Evolutionary conservation across 805 yeast genomes (phyloP).

Genomic region (Metschnikowia kunwiensis): DNA sequence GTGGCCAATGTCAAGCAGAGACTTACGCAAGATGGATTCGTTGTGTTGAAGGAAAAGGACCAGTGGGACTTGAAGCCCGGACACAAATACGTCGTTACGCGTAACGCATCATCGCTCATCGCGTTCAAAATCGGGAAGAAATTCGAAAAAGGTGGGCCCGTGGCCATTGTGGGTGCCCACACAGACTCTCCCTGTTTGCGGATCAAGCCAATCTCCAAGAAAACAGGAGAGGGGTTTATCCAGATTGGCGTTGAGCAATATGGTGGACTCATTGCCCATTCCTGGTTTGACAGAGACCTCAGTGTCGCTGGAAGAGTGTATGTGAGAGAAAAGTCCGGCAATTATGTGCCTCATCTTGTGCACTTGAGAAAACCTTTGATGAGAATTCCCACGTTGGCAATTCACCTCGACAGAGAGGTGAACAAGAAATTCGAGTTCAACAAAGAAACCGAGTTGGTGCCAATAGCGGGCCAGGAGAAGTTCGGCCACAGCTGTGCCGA

Average conservation of each 20-base stretch:
- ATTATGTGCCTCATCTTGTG: slow-evolving; percentile 62
- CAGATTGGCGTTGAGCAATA: slow-evolving; percentile 93
- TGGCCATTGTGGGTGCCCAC: slow-evolving; percentile 92
- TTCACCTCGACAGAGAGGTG: slow-evolving; percentile 79
- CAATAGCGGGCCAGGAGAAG: slow-evolving; percentile 67
- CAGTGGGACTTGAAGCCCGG: slow-evolving; percentile 59
- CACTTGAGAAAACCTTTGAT: slow-evolving; percentile 76
- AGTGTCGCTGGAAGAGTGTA: slow-evolving; percentile 90
- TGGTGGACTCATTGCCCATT: slow-evolving; percentile 95
- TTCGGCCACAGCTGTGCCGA: slow-evolving; percentile 42
- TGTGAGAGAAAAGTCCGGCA: slow-evolving; percentile 48
- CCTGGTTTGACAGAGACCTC: slow-evolving; percentile 96
- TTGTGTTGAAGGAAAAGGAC: slow-evolving; percentile 66
- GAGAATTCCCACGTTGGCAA: slow-evolving; percentile 92
- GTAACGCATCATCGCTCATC: slow-evolving; percentile 85
- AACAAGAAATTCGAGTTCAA: slow-evolving; percentile 82
- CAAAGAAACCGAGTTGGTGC: slow-evolving; percentile 80
- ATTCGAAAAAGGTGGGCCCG: slow-evolving; percentile 74
- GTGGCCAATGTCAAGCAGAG: slow-evolving; percentile 61
- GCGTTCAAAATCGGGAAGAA: slow-evolving; percentile 80
- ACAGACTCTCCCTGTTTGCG: slow-evolving; percentile 91
- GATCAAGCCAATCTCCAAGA: slow-evolving; percentile 82
- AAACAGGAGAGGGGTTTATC: slow-evolving; percentile 65
- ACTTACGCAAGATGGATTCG: slow-evolving; percentile 62
- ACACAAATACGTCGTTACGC: slow-evolving; percentile 77